Evolutionary conservation across 371 early-diverging fungal species (phyloP).

Genomic region (Blyttiomyces sp.): DNA sequence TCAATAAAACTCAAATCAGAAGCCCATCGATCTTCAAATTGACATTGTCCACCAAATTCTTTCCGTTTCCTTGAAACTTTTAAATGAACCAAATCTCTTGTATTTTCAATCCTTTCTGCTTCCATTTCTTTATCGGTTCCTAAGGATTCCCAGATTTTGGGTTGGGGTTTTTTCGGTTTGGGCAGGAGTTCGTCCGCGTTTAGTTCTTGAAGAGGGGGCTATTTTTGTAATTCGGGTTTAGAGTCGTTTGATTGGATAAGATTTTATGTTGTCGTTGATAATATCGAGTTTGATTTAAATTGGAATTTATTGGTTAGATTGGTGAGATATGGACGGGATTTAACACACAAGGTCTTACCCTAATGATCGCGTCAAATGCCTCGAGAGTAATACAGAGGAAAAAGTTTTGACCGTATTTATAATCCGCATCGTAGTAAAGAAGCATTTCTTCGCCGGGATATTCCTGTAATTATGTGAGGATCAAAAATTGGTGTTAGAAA

Average conservation of each 20-base stretch:
- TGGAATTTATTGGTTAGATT: not conserved
- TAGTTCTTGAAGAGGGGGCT: no score
- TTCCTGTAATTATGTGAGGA: constrained; percentile 28
- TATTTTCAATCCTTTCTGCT: constrained; percentile 36
- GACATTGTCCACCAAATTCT: constrained; percentile 41
- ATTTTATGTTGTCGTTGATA: no score
- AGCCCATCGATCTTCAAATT: constrained; percentile 49
- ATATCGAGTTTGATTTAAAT: not conserved
- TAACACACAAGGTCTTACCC: constrained; percentile 23
- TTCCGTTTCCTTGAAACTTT: constrained; percentile 39
- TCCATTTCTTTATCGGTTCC: constrained; percentile 59
- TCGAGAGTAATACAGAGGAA: constrained; percentile 35
- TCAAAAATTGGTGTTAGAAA: not conserved
- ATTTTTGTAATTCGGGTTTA: not conserved
- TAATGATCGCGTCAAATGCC: constrained; percentile 37
- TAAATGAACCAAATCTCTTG: constrained; percentile 39
- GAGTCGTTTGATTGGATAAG: not conserved
- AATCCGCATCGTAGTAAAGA: constrained; percentile 45
- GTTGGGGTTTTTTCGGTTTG: constrained; percentile 26
- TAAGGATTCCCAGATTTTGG: constrained; percentile 41
- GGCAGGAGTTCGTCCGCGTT: not conserved
- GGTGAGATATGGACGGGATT: not conserved
- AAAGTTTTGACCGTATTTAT: constrained; percentile 55
- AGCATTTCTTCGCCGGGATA: constrained; percentile 49
- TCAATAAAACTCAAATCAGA: constrained; percentile 37